These are phyloP conservation scores for Nymphaea colorata DNA, from an alignment of 164 flowering plant genomes.

Conservation along the genomic window DNA sequence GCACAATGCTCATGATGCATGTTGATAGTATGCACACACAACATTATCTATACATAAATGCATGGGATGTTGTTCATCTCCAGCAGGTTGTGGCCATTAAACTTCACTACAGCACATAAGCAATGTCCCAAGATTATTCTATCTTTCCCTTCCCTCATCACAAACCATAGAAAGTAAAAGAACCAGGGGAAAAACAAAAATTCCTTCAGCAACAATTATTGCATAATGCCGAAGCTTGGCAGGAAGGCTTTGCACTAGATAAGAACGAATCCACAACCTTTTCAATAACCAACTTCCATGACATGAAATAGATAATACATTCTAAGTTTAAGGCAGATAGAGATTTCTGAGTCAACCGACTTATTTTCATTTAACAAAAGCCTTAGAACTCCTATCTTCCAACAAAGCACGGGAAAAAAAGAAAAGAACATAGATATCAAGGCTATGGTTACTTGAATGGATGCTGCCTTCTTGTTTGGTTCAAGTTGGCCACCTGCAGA, in stretches of 20 bases:
- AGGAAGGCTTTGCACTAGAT: background rate
- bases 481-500: background rate
- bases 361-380: background rate
- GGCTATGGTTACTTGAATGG: background rate
- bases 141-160: no score
- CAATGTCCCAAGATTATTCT: no score
- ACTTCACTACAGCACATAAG: no score
- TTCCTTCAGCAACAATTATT: no score
- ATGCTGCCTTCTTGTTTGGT: background rate
- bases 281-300: background rate
- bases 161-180: no score
- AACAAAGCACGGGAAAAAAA: background rate
- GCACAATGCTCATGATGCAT: no score
- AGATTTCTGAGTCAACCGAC: background rate
- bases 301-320: background rate
- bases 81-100: no score
- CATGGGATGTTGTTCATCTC: no score
- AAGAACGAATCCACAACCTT: background rate
- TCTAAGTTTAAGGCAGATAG: background rate
- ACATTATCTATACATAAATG: no score
- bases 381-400: background rate
- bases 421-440: background rate
- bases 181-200: no score
- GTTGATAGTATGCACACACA: no score
- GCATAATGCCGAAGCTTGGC: no score